These are phyloP conservation scores for Trichosporon sp. DNA, from an alignment of 1,284 basidiomycete genomes.

Conservation along the genomic window DNA sequence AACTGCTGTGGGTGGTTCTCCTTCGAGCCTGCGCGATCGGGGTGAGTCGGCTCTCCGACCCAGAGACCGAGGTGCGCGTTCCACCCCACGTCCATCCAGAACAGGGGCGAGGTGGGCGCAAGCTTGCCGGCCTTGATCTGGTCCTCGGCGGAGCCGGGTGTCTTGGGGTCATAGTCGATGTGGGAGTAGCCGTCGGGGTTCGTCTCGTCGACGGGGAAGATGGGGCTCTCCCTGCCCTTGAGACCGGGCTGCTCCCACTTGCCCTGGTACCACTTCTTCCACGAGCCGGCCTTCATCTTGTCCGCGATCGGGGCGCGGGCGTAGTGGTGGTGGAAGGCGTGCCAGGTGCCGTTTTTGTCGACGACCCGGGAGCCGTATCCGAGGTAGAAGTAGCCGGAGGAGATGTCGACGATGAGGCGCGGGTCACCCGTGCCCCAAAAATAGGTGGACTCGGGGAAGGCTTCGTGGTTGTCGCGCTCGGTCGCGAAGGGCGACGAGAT, in stretches of 20 bases:
- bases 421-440: constrained; percentile 25
- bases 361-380: constrained; percentile 22
- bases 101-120: constrained; percentile 19
- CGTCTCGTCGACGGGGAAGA: not conserved
- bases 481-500: constrained; percentile 18
- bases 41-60: constrained; percentile 22
- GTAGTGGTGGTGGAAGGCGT: constrained; percentile 22
- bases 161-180: constrained; percentile 22
- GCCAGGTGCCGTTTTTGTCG: constrained; percentile 24
- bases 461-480: constrained; percentile 5
- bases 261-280: constrained; percentile 24
- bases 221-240: constrained; percentile 11
- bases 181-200: not conserved
- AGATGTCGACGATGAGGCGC: constrained; percentile 24
- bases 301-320: constrained; percentile 21
- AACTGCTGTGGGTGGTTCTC: constrained; percentile 15
- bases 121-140: constrained; percentile 19
- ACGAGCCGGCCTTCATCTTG: constrained; percentile 22
- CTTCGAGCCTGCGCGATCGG: not conserved
- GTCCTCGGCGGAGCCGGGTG: not conserved
- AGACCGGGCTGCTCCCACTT: constrained; percentile 21
- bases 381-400: constrained; percentile 23
- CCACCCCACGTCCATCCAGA: constrained; percentile 26
- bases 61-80: constrained; percentile 23
- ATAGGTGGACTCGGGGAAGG: constrained; percentile 22